Evolutionary conservation across 2,329 filamentous ascomycete species (phyloP).

Genomic region (Trichoderma sp.): DNA sequence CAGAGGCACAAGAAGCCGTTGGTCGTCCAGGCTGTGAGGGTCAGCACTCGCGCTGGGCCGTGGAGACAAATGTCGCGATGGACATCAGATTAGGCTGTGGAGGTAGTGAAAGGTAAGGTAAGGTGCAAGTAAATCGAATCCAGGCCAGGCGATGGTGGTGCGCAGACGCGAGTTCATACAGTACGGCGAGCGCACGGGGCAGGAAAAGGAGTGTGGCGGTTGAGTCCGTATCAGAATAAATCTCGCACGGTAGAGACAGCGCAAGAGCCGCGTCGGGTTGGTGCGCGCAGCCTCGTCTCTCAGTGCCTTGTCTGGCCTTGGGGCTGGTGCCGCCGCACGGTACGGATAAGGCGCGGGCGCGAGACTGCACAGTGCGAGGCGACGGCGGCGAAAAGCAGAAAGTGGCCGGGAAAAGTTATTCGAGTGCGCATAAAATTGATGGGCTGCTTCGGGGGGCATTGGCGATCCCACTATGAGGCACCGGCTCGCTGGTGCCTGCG

Average conservation of each 20-base stretch:
- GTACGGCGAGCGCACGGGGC: constrained; percentile 17
- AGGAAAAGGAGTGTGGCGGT: constrained; percentile 18
- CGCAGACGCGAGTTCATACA: constrained; percentile 18
- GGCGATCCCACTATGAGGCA: constrained; percentile 17
- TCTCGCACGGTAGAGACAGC: background rate
- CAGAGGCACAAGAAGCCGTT: constrained; percentile 12
- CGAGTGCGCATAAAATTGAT: constrained; percentile 5
- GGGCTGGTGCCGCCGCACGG: constrained; percentile 15
- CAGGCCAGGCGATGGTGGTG: constrained; percentile 17
- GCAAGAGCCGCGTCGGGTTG: background rate
- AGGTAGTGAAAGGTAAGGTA: constrained; percentile 21
- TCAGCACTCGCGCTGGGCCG: constrained; percentile 27
- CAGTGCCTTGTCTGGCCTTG: background rate
- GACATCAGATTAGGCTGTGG: constrained; percentile 25
- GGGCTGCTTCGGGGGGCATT: constrained; percentile 18
- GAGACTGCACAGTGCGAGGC: constrained; percentile 15
- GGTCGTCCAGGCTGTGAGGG: constrained; percentile 21
- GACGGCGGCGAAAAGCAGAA: constrained; percentile 14
- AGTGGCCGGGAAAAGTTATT: constrained; percentile 12
- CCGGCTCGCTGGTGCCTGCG: constrained; percentile 22
- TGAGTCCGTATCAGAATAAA: too few species aligned
- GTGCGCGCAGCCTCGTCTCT: background rate
- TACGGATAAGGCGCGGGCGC: constrained; percentile 12
- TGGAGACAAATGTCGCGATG: constrained; percentile 28
- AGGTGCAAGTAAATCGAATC: constrained; percentile 19